Evolutionary conservation across 1,284 basidiomycete species (phyloP), one percentile per base, ranked within the genome.

Genomic region (Omphalotus olearius): DNA sequence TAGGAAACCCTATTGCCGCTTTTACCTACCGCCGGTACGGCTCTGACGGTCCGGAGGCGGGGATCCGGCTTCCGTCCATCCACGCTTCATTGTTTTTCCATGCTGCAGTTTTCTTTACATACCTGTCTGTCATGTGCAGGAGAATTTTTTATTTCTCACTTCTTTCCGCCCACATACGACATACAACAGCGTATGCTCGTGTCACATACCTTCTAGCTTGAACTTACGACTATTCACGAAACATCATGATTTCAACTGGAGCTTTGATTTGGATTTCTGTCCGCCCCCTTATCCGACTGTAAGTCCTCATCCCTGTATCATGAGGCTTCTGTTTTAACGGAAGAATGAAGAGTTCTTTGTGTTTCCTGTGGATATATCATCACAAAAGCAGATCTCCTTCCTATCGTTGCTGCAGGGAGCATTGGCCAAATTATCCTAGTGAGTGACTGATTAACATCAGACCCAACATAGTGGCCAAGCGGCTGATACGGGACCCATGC

Each of bases 361-460:
- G 75, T 74, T 10, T 65, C 69, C 4, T 72, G 74, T 51, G 85
- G 85, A 3, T 82, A 82, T 58, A 62, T 68, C 4, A 69, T 83
- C 50, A 80, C 85, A 1, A 85, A 79, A 60, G 73, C 71, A 1
- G 82, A 83, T 46, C 72, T 85, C 18, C 79, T 87, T 50, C 77
- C 85, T 3, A 63, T 71, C 1, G 66, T 78, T 18, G 85, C 82
- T 11, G 77, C 83, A 14, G 66, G 76, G 50, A 80, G 82, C 6
- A 72, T 74, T 1, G 82, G 82, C 0, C 82, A 86, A 57, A 68
- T 87, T 6, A 61, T 82, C 20, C 66, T 88, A 30, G 79, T 79
- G 52, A 51, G 69, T 57, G 44, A 23, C 17, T n/a, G 25, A 18
- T 43, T 36, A 4, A 37, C 36, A 11, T n/a, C 20, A 6, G n/a